Percentiles rank a stretch among this genome's conserved stretches.
phyloP scores from a whole-genome alignment of 2,329 filamentous ascomycete species.

The Neonectria hederae region DNA sequence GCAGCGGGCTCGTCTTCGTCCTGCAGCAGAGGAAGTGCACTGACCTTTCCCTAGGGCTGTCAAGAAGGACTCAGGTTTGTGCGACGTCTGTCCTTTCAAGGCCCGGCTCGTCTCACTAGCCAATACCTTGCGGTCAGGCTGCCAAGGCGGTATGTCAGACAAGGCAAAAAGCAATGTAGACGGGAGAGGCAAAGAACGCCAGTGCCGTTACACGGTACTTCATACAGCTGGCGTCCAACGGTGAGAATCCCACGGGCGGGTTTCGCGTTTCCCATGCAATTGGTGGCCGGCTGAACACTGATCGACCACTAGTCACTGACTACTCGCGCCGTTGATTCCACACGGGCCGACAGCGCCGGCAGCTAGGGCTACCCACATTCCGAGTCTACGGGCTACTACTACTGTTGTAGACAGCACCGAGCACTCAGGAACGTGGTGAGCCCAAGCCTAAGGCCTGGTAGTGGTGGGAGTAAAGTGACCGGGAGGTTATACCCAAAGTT shows the following conservation, averaged over 20 bases:
- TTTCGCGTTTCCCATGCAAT: slow-evolving; percentile 16
- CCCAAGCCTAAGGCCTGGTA: no score
- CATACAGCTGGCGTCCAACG: not conserved
- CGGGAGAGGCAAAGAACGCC: slow-evolving; percentile 1
- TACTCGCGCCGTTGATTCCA: not conserved
- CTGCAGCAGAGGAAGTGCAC: not conserved
- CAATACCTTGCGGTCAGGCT: not conserved
- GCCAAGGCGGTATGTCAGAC: not conserved
- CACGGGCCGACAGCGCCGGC: no score
- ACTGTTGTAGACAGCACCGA: not conserved
- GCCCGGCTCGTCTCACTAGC: not conserved
- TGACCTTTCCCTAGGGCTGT: not conserved
- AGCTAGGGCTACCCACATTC: not conserved
- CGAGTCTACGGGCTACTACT: not conserved
- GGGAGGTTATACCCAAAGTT: not conserved
- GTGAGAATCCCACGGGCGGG: not conserved
- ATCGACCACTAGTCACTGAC: not conserved
- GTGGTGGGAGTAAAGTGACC: not conserved
- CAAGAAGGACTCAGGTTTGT: not conserved
- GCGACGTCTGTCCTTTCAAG: no score
- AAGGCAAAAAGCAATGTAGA: not conserved
- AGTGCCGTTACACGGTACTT: not conserved
- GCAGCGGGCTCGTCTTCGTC: no score
- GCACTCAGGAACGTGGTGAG: not conserved
- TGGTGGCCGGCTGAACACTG: not conserved